Evolutionary conservation across 257 asterid genomes (phyloP).

Genomic region (Penstemon barbatus): DNA sequence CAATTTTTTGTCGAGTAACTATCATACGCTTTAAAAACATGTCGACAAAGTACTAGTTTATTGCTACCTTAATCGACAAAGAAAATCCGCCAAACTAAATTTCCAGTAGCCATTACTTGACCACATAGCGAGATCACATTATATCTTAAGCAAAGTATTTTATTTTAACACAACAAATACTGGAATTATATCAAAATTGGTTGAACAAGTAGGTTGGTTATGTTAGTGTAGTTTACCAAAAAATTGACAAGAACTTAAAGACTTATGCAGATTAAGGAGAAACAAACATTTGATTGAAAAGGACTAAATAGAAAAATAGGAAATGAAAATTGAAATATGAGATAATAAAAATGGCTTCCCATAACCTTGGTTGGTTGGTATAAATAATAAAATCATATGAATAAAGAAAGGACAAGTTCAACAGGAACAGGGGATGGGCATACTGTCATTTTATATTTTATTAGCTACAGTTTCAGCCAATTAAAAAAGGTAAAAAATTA

Average conservation of each 20-base stretch:
- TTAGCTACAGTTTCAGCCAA: slow-evolving; percentile 3
- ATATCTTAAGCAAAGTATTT: background rate
- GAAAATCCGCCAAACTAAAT: slow-evolving; percentile 32
- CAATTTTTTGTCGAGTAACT: background rate
- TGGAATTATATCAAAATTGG: background rate
- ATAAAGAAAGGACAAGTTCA: slow-evolving; percentile 29
- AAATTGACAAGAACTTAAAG: slow-evolving; percentile 3
- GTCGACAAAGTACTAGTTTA: slow-evolving; percentile 11
- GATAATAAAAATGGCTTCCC: slow-evolving; percentile 14
- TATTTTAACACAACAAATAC: background rate
- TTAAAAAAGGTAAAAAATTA: background rate
- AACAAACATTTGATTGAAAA: background rate
- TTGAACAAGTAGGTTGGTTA: background rate
- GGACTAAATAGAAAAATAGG: background rate
- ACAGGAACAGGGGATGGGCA: slow-evolving; percentile 24
- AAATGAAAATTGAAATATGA: background rate
- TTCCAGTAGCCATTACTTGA: slow-evolving; percentile 21
- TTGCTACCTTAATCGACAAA: slow-evolving; percentile 53
- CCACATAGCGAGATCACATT: slow-evolving; percentile 11
- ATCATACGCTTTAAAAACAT: too few relatives aligned
- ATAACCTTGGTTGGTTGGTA: slow-evolving; percentile 16
- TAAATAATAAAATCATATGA: slow-evolving; percentile 26
- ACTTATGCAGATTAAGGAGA: background rate
- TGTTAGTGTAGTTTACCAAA: background rate
- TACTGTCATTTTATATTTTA: slow-evolving; percentile 1